A percentile compares a stretch with the other conserved stretches of the same genome.
These are phyloP conservation scores for Parietichytrium sp. DNA, from an alignment of 108 stramenopile genomes.

Conservation along the genomic window DNA sequence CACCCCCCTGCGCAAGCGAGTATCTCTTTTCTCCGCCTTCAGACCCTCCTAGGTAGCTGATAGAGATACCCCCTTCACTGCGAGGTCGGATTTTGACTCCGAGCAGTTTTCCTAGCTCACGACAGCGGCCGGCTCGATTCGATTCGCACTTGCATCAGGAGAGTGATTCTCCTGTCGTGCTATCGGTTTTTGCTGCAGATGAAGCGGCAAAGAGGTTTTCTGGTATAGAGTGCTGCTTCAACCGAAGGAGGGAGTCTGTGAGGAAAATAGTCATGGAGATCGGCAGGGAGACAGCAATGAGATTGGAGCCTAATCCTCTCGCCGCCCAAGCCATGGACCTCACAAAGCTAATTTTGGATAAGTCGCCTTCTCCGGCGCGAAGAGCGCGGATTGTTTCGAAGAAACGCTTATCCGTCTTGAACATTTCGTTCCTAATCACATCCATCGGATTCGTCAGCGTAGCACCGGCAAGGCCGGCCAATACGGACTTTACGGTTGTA, in stretches of 20 bases:
- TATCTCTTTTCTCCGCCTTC: too few relatives aligned
- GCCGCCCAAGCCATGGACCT: constrained; percentile 77
- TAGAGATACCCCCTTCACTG: too few relatives aligned
- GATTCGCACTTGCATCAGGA: too few relatives aligned
- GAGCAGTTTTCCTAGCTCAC: too few relatives aligned
- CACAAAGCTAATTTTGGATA: constrained; percentile 65
- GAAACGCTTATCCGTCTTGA: constrained; percentile 83
- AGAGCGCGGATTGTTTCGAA: constrained; percentile 61
- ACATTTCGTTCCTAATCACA: constrained; percentile 97
- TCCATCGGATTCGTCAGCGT: constrained; percentile 93
- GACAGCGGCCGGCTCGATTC: too few relatives aligned
- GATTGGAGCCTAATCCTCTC: constrained; percentile 56
- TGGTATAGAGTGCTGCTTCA: neutral
- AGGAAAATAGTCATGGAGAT: constrained; percentile 91
- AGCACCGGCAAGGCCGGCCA: constrained; percentile 92
- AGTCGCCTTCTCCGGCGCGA: constrained; percentile 55
- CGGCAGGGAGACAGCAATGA: constrained; percentile 90
- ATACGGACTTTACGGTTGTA: constrained; percentile 78
- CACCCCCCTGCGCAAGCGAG: too few relatives aligned
- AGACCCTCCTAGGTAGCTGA: too few relatives aligned
- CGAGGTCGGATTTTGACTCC: too few relatives aligned
- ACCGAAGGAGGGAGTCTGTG: constrained; percentile 67
- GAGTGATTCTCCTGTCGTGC: too few relatives aligned
- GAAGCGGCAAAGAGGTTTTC: too few relatives aligned
- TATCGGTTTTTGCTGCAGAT: too few relatives aligned